A percentile compares a stretch with the other conserved stretches of the same genome.
These are phyloP conservation scores for Phytophthora lateralis DNA, from an alignment of 352 stramenopile genomes.

Conservation along the genomic window DNA sequence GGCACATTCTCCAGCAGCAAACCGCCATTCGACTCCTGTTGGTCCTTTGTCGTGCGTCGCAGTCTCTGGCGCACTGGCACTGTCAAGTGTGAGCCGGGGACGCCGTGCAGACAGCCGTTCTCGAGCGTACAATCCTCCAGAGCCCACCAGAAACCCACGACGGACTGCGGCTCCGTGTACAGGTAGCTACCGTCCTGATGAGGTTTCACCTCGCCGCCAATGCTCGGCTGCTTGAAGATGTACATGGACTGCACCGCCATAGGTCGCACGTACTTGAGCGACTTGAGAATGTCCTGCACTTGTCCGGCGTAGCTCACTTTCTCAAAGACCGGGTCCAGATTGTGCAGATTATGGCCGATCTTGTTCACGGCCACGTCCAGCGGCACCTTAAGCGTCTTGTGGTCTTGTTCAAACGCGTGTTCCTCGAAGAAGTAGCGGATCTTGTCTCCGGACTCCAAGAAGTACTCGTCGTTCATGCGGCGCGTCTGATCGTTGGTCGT, in stretches of 20 bases:
- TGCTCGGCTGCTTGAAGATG: conserved; percentile 96
- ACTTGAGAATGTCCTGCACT: conserved; percentile 76
- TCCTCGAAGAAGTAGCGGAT: conserved; percentile 96
- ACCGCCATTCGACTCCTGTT: conserved; percentile 40
- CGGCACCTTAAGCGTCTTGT: conserved; percentile 73
- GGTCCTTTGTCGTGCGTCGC: conserved; percentile 64
- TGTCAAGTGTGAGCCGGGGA: conserved; percentile 87
- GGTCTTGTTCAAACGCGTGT: conserved; percentile 62
- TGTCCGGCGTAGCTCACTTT: conserved; percentile 82
- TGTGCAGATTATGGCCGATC: conserved; percentile 95
- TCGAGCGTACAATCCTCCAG: conserved; percentile 94
- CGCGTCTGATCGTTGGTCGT: conserved; percentile 84
- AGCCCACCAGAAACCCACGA: conserved; percentile 95
- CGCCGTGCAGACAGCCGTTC: conserved; percentile 95
- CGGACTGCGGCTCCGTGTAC: conserved; percentile 95
- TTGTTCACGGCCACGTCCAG: conserved; percentile 93
- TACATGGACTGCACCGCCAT: conserved; percentile 96
- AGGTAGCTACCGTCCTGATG: conserved; percentile 98
- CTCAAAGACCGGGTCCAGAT: conserved; percentile 85
- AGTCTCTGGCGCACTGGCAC: conserved; percentile 89
- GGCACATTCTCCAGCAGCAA: conserved; percentile 71
- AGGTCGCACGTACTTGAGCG: conserved; percentile 88
- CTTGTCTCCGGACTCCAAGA: conserved; percentile 91
- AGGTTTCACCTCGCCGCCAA: conserved; percentile 93
- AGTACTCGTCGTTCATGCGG: conserved; percentile 92